Percentiles rank a stretch among this genome's conserved stretches.
Evolutionary conservation across 2,329 filamentous ascomycete species (phyloP).

Genomic region (Colletotrichum sp.): DNA sequence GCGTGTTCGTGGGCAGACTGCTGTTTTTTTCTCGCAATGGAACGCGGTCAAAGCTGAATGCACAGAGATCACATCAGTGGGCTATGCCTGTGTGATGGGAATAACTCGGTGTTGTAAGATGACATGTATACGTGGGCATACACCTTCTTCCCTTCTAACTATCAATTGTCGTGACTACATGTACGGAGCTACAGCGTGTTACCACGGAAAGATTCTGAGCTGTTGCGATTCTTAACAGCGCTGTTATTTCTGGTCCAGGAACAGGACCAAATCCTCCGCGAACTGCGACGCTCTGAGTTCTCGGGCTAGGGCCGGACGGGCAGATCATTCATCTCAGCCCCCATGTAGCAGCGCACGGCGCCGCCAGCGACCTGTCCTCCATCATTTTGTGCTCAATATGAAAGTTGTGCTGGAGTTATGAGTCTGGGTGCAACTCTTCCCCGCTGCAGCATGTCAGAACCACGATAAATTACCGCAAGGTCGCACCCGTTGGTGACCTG

Average conservation of each 20-base stretch:
- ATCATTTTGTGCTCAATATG: background rate
- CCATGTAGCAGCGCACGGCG: background rate
- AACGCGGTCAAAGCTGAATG: background rate
- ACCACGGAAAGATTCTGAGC: background rate
- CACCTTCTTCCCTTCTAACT: no score
- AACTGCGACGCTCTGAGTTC: constrained; percentile 11
- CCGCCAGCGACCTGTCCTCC: background rate
- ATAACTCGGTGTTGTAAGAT: background rate
- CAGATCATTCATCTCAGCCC: background rate
- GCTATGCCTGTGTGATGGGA: background rate
- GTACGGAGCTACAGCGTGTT: background rate
- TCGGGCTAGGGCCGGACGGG: constrained; percentile 4
- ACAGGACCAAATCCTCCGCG: background rate
- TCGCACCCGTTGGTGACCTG: background rate
- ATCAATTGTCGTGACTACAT: background rate
- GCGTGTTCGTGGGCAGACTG: background rate
- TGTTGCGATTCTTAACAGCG: background rate
- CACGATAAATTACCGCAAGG: background rate
- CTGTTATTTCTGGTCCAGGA: background rate
- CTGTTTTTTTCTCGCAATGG: background rate
- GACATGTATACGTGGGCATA: background rate
- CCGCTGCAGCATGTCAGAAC: background rate
- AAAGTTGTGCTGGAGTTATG: background rate
- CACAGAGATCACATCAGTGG: background rate
- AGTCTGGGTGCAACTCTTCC: background rate